Base-by-base conservation (phyloP, 2,329 filamentous ascomycete genomes). In the Sporothrix sp. region DNA sequence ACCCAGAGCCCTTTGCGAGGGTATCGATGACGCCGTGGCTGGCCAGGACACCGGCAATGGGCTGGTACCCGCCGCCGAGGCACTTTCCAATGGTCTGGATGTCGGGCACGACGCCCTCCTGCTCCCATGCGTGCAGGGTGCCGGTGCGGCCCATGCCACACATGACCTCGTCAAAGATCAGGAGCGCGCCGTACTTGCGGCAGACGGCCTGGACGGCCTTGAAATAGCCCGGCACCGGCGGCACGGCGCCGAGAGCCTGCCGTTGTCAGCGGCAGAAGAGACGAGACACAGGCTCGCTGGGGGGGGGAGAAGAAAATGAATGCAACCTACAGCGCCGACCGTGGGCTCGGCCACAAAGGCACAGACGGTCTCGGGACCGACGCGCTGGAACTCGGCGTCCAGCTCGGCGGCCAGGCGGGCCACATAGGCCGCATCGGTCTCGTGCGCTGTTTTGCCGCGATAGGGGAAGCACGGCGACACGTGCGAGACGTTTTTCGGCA, bases 321-420 rank as follows among this genome's bases (percentile, higher is more conserved):
- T n/a, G n/a, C 18, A 3, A 63, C 68, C 65, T 71, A 84, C 81
- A 30, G 85, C 82, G 3, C 85, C 84, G 13, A 85, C 83, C 1
- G 90, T 73, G 0, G 85, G 81, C 63, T 90, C 85, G 1, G 82
- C 81, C 21, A 88, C 72, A 59, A 90, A 87, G 0, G 81, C 84
- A 48, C 79, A 83, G 1, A 89, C 81, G 0, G 71, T 84, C 0
- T 79, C 71, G 0, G 83, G 75, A 0, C 83, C 85, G 0, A 86
- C 61, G 1, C 72, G 65, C 52, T 74, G 69, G 55, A 90, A 87
- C 56, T 85, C 81, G 2, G 66, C 70, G 7, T 87, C 84, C 1
- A 91, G 68, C 60, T 89, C 83, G 3, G 72, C 63, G 0, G 77
- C 76, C 9, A 87, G 69, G 16, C 80, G 70, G 1, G 63, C 60